Percentiles rank a stretch among this genome's conserved stretches.
Evolutionary conservation across 192 early-diverging fungal species (phyloP).

Genomic region (Rhizophagus prolifer): DNA sequence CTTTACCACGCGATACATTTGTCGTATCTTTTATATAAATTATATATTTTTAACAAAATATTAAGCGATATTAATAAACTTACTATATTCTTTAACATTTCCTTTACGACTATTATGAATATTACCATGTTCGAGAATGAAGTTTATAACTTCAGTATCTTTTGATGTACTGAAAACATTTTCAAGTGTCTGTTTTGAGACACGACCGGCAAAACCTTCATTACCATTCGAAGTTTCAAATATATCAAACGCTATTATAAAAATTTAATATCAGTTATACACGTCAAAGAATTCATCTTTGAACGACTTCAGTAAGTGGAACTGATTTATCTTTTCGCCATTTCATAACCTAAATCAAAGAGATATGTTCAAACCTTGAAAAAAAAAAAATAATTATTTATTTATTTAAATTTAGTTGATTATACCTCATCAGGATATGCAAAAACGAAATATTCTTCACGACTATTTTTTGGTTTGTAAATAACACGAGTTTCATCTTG

Average conservation of each 20-base stretch:
- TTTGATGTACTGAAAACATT: conserved; percentile 11
- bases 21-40: not conserved
- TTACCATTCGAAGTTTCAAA: conserved; percentile 10
- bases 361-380: not conserved
- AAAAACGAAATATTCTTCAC: conserved; percentile 19
- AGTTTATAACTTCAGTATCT: not conserved
- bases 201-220: conserved; percentile 13
- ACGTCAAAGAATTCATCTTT: not conserved
- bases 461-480: conserved; percentile 2
- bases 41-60: not conserved
- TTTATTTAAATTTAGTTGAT: not conserved
- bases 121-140: not conserved
- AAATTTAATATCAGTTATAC: not conserved
- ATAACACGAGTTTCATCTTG: conserved; percentile 15
- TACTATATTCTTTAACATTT: not conserved
- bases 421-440: conserved; percentile 12
- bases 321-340: conserved; percentile 27
- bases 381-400: not conserved
- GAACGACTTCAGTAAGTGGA: not conserved
- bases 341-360: not conserved
- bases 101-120: conserved; percentile 9
- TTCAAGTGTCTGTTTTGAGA: conserved; percentile 24
- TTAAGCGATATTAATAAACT: not conserved
- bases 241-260: conserved; percentile 14
- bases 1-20: conserved; percentile 17